A percentile compares a stretch with the other conserved stretches of the same genome.
Conservation (phyloP, 129 eudicot species). For the Flaveria brownii region DNA sequence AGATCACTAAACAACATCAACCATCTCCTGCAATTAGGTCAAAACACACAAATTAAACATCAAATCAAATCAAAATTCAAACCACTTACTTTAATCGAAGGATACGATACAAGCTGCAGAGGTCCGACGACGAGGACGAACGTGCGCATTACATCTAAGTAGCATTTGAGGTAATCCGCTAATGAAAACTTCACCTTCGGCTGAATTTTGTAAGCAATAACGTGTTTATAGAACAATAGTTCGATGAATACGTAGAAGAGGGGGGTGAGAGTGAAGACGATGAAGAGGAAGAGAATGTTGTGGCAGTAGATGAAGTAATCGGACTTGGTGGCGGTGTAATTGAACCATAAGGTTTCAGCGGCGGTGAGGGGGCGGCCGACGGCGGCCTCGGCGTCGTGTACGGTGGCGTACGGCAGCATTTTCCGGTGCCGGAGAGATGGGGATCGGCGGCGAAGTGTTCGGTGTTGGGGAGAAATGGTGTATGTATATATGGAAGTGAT, state of each 20-base stretch:
- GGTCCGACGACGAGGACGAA: constrained; percentile 79
- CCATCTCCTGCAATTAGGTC: neutral
- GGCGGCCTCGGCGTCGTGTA: constrained; percentile 59
- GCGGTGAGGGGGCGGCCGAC: constrained; percentile 62
- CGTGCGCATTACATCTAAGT: constrained; percentile 66
- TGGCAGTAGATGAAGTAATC: constrained; percentile 88
- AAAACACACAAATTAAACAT: neutral
- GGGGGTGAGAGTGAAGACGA: constrained; percentile 64
- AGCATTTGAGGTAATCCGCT: constrained; percentile 56
- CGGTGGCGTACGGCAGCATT: constrained; percentile 68
- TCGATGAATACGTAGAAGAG: constrained; percentile 55
- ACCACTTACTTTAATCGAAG: constrained; percentile 54
- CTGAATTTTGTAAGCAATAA: constrained; percentile 59
- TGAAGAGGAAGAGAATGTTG: constrained; percentile 72
- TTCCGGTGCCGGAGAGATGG: constrained; percentile 19
- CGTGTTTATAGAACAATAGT: constrained; percentile 26
- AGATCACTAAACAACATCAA: neutral
- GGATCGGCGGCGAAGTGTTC: constrained; percentile 37
- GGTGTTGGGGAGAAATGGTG: constrained; percentile 21
- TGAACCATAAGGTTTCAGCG: constrained; percentile 72
- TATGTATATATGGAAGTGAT: neutral
- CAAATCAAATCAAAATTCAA: neutral
- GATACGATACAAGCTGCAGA: constrained; percentile 83
- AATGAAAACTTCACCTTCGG: constrained; percentile 61
- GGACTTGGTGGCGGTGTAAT: constrained; percentile 79